Evolutionary conservation across 306 rosid species (phyloP), one percentile per base, ranked within the genome.

Genomic region (Cyclanthera cordifolia): DNA sequence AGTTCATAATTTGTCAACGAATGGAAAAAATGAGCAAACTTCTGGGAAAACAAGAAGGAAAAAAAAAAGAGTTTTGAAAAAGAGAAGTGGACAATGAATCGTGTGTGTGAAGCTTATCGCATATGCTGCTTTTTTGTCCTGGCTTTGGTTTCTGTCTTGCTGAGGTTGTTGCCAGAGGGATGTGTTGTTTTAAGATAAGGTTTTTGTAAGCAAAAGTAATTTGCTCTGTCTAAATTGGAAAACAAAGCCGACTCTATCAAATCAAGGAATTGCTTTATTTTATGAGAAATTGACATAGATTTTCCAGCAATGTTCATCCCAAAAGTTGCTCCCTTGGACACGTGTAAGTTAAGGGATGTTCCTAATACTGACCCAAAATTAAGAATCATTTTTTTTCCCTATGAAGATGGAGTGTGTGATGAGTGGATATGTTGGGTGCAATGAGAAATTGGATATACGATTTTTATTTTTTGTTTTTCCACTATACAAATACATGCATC

Each of bases 261-360:
- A 64, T 64, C 69, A 64, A 41, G 14, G 53, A 43, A 45, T 21
- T 20, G 69, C 52, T 64, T 57, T 64, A 4, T 13, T 13, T 12
- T 21, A n/a, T 37, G 9, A 37, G 1, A 61, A 61, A 61, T 61
- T 61, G 68, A 20, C 50, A 64, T 43, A 64, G 53, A 64, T 41
- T 32, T 64, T 64, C 20, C 69, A 43, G 69, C 37, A 61, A 19
- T 61, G 66, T 64, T 63, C 48, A 34, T 60, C 45, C 68, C 21
- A 20, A 63, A 63, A 43, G 69, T 63, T 41, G 69, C 20, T 51
- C 19, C 34, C 21, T 21, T 23, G 51, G 37, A 19, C 69, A 64
- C 69, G 69, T 43, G 69, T 41, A 64, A 21, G 20, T 45, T 37
- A 43, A 12, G 69, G 69, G 69, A 64, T 43, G 20, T 43, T 47